Conservation (phyloP, 116 monocot species). For the Papilionanthe hybrid region DNA sequence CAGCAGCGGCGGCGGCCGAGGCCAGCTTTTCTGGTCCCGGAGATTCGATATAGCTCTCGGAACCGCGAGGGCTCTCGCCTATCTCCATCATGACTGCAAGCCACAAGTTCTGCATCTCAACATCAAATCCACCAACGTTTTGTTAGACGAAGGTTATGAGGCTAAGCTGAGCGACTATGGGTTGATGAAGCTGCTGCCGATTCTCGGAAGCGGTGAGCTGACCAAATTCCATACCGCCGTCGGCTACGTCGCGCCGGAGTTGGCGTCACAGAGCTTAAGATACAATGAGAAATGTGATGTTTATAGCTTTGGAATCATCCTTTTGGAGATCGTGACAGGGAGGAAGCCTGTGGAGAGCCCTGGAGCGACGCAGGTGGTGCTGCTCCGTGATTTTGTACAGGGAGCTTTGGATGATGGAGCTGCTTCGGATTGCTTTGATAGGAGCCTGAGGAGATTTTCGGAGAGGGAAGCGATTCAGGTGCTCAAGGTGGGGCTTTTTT, state of each 20-base stretch:
- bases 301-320: slow-evolving; percentile 86
- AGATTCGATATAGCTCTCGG: slow-evolving; percentile 73
- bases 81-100: slow-evolving; percentile 92
- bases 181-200: slow-evolving; percentile 64
- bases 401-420: slow-evolving; percentile 58
- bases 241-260: slow-evolving; percentile 88
- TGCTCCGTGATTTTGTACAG: slow-evolving; percentile 65
- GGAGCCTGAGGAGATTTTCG: slow-evolving; percentile 40
- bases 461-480: slow-evolving; percentile 89
- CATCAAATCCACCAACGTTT: slow-evolving; percentile 83
- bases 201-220: slow-evolving; percentile 41
- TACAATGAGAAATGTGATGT: slow-evolving; percentile 93
- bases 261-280: slow-evolving; percentile 71
- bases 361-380: slow-evolving; percentile 47
- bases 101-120: slow-evolving; percentile 89
- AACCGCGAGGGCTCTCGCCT: slow-evolving; percentile 74
- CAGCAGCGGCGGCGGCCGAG: slow-evolving; percentile 20
- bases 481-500: slow-evolving; percentile 85
- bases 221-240: slow-evolving; percentile 61
- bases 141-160: slow-evolving; percentile 60
- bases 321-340: slow-evolving; percentile 85
- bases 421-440: slow-evolving; percentile 65
- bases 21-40: slow-evolving; percentile 62
- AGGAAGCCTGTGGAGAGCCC: slow-evolving; percentile 77
- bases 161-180: slow-evolving; percentile 91